Conservation (phyloP, 805 yeast species). For the Nakazawaea populi region DNA sequence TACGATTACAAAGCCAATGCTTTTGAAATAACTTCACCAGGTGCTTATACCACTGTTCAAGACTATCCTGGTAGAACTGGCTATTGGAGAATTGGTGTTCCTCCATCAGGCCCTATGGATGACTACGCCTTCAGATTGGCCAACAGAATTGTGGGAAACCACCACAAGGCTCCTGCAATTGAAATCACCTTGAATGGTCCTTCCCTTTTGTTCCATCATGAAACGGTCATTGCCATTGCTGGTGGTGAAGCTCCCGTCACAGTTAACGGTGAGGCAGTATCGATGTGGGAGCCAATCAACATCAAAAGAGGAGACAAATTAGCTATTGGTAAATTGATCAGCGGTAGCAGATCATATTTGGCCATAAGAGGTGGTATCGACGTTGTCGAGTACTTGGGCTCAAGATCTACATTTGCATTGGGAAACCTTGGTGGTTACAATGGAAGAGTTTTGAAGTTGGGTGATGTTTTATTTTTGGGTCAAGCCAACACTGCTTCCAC, state of each 20-base stretch:
- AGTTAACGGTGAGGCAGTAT: constrained; percentile 50
- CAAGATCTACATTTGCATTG: constrained; percentile 93
- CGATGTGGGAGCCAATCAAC: constrained; percentile 68
- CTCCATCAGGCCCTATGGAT: constrained; percentile 99
- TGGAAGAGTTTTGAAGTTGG: constrained; percentile 86
- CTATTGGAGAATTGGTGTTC: constrained; percentile 91
- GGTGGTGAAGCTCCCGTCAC: constrained; percentile 77
- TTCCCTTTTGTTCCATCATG: constrained; percentile 75
- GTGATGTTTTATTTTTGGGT: constrained; percentile 86
- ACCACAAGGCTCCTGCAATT: constrained; percentile 75
- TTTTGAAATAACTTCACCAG: constrained; percentile 80
- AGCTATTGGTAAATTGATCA: constrained; percentile 69
- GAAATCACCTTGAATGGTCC: constrained; percentile 91
- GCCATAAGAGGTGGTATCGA: constrained; percentile 92
- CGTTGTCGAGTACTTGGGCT: constrained; percentile 89
- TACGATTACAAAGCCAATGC: constrained; percentile 78
- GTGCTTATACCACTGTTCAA: constrained; percentile 94
- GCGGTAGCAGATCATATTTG: constrained; percentile 87
- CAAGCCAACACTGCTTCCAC: constrained; percentile 67
- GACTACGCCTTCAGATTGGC: constrained; percentile 84
- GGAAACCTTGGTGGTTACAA: constrained; percentile 93
- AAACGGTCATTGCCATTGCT: constrained; percentile 70
- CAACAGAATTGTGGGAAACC: constrained; percentile 86
- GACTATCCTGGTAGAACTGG: constrained; percentile 90
- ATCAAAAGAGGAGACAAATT: constrained; percentile 73